Percentiles rank a stretch among this genome's conserved stretches.
phyloP scores from a whole-genome alignment of 1,284 basidiomycete genomes.

The Prillingera fragicola region DNA sequence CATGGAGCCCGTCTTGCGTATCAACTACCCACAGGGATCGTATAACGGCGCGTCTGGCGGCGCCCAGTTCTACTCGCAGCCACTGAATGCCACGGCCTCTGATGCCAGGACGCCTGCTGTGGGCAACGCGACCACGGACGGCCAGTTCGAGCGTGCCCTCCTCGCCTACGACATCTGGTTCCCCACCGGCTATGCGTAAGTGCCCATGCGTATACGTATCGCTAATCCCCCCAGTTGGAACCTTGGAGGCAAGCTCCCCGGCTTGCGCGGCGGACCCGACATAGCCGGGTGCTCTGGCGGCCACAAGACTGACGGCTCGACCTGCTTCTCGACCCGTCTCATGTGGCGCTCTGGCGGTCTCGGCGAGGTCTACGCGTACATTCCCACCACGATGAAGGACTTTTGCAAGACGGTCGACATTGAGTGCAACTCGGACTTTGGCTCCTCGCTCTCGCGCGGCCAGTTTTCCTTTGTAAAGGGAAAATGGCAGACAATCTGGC shows the following conservation, averaged over 20 bases:
- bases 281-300: conserved; percentile 45
- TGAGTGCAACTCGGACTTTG: conserved; percentile 47
- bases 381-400: conserved; percentile 33
- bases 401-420: conserved; percentile 33
- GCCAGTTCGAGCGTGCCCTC: conserved; percentile 40
- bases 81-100: conserved; percentile 17
- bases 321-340: conserved; percentile 46
- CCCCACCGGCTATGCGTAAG: conserved; percentile 31
- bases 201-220: conserved; percentile 1
- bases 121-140: conserved; percentile 26
- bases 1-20: conserved; percentile 29
- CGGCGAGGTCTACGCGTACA: conserved; percentile 49
- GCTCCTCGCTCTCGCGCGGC: conserved; percentile 45
- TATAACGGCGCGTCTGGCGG: conserved; percentile 46
- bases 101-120: no score
- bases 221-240: conserved; percentile 18
- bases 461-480: conserved; percentile 40
- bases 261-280: conserved; percentile 44
- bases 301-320: conserved; percentile 38
- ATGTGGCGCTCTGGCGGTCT: conserved; percentile 46
- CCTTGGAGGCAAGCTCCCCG: conserved; percentile 48
- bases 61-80: conserved; percentile 45
- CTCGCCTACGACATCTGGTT: conserved; percentile 42
- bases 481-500: conserved; percentile 43
- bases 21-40: conserved; percentile 44